Evolutionary conservation across 345 rosid genomes (phyloP).

Genomic region (Boechera divaricarpa): DNA sequence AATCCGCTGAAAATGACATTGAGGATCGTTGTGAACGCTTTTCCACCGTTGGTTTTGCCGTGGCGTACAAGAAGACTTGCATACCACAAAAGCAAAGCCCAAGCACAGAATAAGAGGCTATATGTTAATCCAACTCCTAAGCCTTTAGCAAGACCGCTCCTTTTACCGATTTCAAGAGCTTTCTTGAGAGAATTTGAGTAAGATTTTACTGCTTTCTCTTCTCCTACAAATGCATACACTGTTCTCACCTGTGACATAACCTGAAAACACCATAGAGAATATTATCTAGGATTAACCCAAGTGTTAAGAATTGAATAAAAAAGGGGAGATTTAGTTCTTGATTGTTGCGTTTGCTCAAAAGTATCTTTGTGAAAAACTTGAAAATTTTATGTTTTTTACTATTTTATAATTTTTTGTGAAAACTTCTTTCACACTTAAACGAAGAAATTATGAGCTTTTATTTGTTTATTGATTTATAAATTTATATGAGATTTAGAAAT

Average conservation of each 20-base stretch:
- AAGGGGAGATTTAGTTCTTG: neutral
- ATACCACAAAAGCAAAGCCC: slow-evolving; percentile 73
- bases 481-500: too few relatives aligned
- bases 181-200: slow-evolving; percentile 65
- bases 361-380: neutral
- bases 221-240: slow-evolving; percentile 82
- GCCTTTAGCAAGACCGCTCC: slow-evolving; percentile 75
- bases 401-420: neutral
- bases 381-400: neutral
- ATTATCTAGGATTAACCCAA: neutral
- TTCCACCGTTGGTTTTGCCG: slow-evolving; percentile 66
- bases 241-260: slow-evolving; percentile 80
- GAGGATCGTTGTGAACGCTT: slow-evolving; percentile 77
- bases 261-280: slow-evolving; percentile 39
- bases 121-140: slow-evolving; percentile 78
- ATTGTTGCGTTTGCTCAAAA: neutral
- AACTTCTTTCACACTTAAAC: neutral
- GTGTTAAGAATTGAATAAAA: neutral
- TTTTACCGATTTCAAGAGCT: slow-evolving; percentile 66
- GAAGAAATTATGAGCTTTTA: neutral
- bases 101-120: slow-evolving; percentile 72
- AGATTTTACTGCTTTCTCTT: slow-evolving; percentile 64
- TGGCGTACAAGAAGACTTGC: slow-evolving; percentile 76
- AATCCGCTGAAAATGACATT: slow-evolving; percentile 83
- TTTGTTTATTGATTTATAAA: too few relatives aligned